Evolutionary conservation across 1,284 basidiomycete species (phyloP), one percentile per base, ranked within the genome.

Genomic region (Cutaneotrichosporon daszewskae): DNA sequence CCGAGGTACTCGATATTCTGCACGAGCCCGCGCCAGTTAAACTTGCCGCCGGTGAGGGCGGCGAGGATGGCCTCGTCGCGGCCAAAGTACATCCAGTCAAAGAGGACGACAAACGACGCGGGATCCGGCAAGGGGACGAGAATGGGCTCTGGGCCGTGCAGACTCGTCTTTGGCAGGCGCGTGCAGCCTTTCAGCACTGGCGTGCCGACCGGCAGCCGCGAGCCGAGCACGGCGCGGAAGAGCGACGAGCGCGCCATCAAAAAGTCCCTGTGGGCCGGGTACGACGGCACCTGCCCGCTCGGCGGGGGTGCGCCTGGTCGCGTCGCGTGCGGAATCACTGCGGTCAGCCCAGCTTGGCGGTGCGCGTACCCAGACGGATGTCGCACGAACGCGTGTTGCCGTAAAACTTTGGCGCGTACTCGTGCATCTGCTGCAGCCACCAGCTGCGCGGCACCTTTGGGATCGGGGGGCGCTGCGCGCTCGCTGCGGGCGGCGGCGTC

Each of bases 11-110:
- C 63, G 35, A 71, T 66, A 44, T 69, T 71, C 28, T 57, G 56
- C 33, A 72, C 59, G 5, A 72, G 34, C 2, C 69, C 68, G 50
- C 66, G 59, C 69, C 69, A 72, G 8, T 53, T 53, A n/a, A 68
- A 58, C 13, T 59, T 20, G 1, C 65, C 65, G 12, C 49, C 43
- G 3, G 53, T 56, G 2, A 72, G 55, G 0, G 68, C 66, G 2
- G 47, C 45, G 43, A 68, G 66, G 10, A 71, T 41, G 9, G 55
- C 47, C 7, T 36, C 39, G 2, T 47, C 47, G 50, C 65, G 60
- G 18, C 66, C 66, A 67, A 67, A 73, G 53, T 72, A 73, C 33
- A 73, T 43, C 61, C 62, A 71, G 40, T 72, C 68, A 6, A 69
- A 44, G 16, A 72, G 45, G 18, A 70, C 60, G 9, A 58, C 61